Percentiles rank a stretch among this genome's conserved stretches.
phyloP scores from a whole-genome alignment of 805 yeast species.

The Grigorovia humatica region DNA sequence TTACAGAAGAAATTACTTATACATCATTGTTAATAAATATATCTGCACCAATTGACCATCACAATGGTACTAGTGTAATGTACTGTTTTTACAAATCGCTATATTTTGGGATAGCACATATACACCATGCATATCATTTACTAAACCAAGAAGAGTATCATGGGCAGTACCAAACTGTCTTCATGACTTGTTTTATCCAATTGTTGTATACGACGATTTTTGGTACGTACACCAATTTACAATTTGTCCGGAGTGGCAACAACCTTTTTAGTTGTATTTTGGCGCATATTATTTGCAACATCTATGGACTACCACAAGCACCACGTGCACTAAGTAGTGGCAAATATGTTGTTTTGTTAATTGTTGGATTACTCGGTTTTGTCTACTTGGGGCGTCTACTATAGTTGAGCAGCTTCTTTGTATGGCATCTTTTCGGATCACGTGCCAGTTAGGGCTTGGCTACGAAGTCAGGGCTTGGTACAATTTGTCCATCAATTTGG shows the following conservation, averaged over 20 bases:
- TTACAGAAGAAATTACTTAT: slow-evolving; percentile 27
- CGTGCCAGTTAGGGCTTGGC: too few species aligned
- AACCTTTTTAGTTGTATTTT: slow-evolving; percentile 20
- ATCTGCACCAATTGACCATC: neutral
- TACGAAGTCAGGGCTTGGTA: too few species aligned
- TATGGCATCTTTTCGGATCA: too few species aligned
- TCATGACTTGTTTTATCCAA: slow-evolving; percentile 17
- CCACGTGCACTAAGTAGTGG: slow-evolving; percentile 10
- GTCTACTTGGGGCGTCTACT: neutral
- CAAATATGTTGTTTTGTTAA: slow-evolving; percentile 12
- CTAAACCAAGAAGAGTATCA: slow-evolving; percentile 11
- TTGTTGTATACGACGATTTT: slow-evolving; percentile 24
- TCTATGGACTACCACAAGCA: slow-evolving; percentile 27
- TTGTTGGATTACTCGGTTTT: slow-evolving; percentile 11
- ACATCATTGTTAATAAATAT: slow-evolving; percentile 23
- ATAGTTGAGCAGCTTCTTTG: too few species aligned
- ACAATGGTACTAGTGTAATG: slow-evolving; percentile 2
- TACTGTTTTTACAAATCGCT: slow-evolving; percentile 17
- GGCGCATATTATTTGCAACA: slow-evolving; percentile 24
- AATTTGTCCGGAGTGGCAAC: slow-evolving; percentile 22
- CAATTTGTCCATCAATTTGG: too few species aligned
- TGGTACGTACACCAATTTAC: slow-evolving; percentile 25
- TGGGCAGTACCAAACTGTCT: slow-evolving; percentile 7
- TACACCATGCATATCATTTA: slow-evolving; percentile 27
- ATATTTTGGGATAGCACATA: slow-evolving; percentile 28